A percentile compares a stretch with the other conserved stretches of the same genome.
Conservation (phyloP, 805 yeast genomes). For the Kazachstania psychrophila region DNA sequence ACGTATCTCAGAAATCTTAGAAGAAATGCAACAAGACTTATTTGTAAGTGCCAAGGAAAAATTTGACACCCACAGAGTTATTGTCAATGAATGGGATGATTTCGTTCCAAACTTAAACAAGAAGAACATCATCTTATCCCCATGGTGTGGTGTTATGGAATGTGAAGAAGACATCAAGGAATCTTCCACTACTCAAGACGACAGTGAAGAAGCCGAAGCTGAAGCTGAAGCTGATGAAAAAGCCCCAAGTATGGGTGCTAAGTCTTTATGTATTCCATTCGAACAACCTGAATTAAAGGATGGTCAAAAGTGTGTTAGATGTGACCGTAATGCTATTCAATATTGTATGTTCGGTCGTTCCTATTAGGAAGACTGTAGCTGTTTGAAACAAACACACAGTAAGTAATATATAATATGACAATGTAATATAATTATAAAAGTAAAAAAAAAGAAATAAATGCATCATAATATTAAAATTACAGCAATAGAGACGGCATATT, state of each 20-base stretch:
- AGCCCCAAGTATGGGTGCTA: constrained; percentile 99
- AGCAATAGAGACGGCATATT: not conserved
- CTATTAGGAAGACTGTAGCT: constrained; percentile 46
- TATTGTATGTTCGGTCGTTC: constrained; percentile 97
- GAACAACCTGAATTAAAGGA: constrained; percentile 75
- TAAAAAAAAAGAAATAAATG: not conserved
- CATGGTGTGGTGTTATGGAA: constrained; percentile 93
- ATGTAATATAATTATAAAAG: constrained; percentile 1
- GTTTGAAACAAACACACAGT: no score
- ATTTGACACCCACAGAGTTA: constrained; percentile 75
- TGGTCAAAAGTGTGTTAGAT: constrained; percentile 81
- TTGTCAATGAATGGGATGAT: constrained; percentile 79
- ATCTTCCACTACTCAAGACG: constrained; percentile 64
- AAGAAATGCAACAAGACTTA: constrained; percentile 68
- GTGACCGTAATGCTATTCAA: constrained; percentile 64
- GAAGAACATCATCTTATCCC: constrained; percentile 83
- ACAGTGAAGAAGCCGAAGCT: constrained; percentile 75
- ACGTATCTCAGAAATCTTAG: constrained; percentile 66
- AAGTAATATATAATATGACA: no score
- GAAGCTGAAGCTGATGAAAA: constrained; percentile 88
- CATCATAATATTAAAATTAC: not conserved
- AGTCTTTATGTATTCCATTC: constrained; percentile 92
- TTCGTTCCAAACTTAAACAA: constrained; percentile 87
- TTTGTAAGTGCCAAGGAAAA: constrained; percentile 70
- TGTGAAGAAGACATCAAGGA: constrained; percentile 98